Base-by-base conservation (phyloP, 768 basidiomycete genomes). In the Termitomyces sp. region DNA sequence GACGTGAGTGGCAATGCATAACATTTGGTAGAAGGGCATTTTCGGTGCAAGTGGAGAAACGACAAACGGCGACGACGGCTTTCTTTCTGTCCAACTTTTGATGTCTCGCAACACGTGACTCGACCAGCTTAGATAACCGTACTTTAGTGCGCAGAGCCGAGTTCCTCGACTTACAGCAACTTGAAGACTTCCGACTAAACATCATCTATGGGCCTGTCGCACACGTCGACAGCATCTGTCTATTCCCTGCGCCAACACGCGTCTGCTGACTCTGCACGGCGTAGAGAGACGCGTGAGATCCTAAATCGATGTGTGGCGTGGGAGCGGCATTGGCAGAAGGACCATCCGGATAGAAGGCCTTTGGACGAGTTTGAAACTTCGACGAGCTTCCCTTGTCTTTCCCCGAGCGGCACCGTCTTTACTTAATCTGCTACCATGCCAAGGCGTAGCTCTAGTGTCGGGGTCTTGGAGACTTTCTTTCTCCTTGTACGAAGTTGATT, bases 11-110 rank as follows among this genome's bases (percentile, higher is more conserved):
- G 92, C 79, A 58, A 95, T 91, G 68, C 92, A 93, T 50, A 93
- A 66, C 79, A 95, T 84, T 67, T 93, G 86, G 75, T 95, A 95
- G 68, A 94, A 82, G 5, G 92, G 92, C 93, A 95, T 95, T 67
- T 67, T 69, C n/a, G 42, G 48, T 18, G 30, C n/a, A n/a, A n/a
- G n/a, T n/a, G n/a, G n/a, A n/a, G n/a, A n/a, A n/a, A n/a, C n/a
- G n/a, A 24, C 3, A 6, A 24, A n/a, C 13, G 33, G 33, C 18
- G 24, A 48, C 14, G 33, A 42, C 45, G 30, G 50, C 20, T 37
- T 56, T 37, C 34, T 51, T 20, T 33, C n/a, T n/a, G n/a, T n/a
- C n/a, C n/a, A n/a, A 33, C 40, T 37, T 50, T 36, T 20, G 22
- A 3, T 56, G 26, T 42, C 43, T 55, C 2, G n/a, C 9, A 7